Base-by-base conservation (phyloP, 805 yeast species). In the Cyberlindnera galapagoensis region DNA sequence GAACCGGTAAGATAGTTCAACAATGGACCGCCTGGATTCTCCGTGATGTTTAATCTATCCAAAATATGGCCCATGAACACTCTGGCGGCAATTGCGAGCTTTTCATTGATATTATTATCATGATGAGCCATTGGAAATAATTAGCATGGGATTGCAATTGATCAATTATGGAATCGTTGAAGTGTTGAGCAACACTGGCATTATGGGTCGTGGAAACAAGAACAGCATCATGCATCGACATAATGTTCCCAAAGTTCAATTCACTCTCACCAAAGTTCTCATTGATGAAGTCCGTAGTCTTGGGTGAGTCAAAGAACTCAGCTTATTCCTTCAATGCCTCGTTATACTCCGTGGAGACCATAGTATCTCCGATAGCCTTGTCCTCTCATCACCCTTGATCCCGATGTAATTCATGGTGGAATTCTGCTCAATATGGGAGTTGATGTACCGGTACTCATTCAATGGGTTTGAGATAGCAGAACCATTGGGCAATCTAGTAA, bases 401-500 rank as follows among this genome's bases (percentile, higher is more conserved):
- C 62, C 60, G 47, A 65, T 62, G 41, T 54, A 56, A 18, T 57
- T 51, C n/a, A 53, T 57, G 9, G 69, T 55, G 10, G 47, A 53
- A 13, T 47, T 51, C 30, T 52, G 57, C 39, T 61, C 59, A 21
- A 59, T 51, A 31, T 57, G 59, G 44, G 60, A 52, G 36, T 56
- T 53, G 10, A 65, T 69, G 36, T 67, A 68, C 49, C 69, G 74
- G 47, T 67, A 66, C 9, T 71, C 71, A 32, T 51, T 51, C 20
- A 62, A 46, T 5, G 73, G 71, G 28, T 56, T 56, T 22, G 46
- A 53, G 16, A 59, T 49, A 9, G 46, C 40, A 14, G 67, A 42
- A 15, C 73, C 73, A 40, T 68, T 66, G 21, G 61, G 33, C 26
- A 61, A 41, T 26, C 39, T 51, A n/a, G 69, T 50, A 34, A 65